A percentile compares a stretch with the other conserved stretches of the same genome.
Evolutionary conservation across 805 yeast species (phyloP).

Genomic region (Lipomyces spencermartinsiae): DNA sequence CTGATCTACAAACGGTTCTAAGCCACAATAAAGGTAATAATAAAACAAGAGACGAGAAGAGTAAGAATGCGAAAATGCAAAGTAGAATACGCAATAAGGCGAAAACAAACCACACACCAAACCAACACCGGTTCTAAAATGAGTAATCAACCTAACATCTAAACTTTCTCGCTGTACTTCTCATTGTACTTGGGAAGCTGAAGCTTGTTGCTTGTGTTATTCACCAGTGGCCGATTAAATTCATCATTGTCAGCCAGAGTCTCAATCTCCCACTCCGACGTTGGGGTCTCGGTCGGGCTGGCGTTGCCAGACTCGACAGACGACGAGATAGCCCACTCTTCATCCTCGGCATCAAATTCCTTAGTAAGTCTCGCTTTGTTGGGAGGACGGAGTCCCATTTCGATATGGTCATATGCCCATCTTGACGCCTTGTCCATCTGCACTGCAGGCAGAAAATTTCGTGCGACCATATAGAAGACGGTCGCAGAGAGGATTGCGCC

Average conservation of each 20-base stretch:
- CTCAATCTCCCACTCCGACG: constrained; percentile 34
- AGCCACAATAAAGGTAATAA: neutral
- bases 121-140: neutral
- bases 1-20: neutral
- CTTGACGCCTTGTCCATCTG: constrained; percentile 49
- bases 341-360: constrained; percentile 32
- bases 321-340: constrained; percentile 30
- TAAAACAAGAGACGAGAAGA: neutral
- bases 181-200: constrained; percentile 6
- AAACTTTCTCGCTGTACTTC: constrained; percentile 11
- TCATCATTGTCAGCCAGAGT: constrained; percentile 35
- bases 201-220: constrained; percentile 9
- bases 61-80: neutral
- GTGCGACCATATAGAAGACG: constrained; percentile 72
- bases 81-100: neutral
- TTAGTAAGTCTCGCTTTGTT: constrained; percentile 33
- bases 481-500: constrained; percentile 81
- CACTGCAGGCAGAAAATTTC: constrained; percentile 64
- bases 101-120: neutral
- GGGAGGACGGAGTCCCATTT: constrained; percentile 24
- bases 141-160: neutral
- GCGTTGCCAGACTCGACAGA: constrained; percentile 16
- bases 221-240: constrained; percentile 22
- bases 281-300: constrained; percentile 11
- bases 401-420: constrained; percentile 53